phyloP scores from a whole-genome alignment of 2,329 filamentous ascomycete species.

The Epichloe hybrida region DNA sequence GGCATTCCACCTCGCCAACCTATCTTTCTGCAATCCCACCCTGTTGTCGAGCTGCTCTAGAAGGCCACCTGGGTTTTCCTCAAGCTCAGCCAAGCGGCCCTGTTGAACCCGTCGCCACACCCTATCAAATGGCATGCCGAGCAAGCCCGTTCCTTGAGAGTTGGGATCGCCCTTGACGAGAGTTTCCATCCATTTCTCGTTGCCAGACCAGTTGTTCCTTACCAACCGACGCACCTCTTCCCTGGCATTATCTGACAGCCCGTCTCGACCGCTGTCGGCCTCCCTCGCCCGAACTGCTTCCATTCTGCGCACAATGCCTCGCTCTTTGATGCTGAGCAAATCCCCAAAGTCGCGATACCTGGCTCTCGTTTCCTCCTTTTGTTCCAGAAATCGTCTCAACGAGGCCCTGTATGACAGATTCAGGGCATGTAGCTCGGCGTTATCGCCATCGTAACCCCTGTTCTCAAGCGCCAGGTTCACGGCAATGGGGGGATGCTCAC shows the following conservation, averaged over 20 bases:
- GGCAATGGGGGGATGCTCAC: conserved; percentile 33
- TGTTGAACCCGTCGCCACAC: conserved; percentile 57
- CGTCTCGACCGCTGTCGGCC: conserved; percentile 12
- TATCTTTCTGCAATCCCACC: conserved; percentile 50
- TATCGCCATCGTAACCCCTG: conserved; percentile 41
- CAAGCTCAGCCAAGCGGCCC: conserved; percentile 42
- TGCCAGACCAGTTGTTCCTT: conserved; percentile 65
- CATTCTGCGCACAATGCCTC: conserved; percentile 39
- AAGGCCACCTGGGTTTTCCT: conserved; percentile 37
- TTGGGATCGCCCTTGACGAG: conserved; percentile 53
- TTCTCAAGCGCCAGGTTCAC: conserved; percentile 45
- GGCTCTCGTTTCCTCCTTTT: conserved; percentile 44
- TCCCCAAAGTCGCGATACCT: conserved; percentile 51
- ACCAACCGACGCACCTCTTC: conserved; percentile 45
- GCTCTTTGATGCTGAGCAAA: conserved; percentile 49
- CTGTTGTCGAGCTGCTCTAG: conserved; percentile 59
- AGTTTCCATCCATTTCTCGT: conserved; percentile 58
- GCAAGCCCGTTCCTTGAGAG: conserved; percentile 43
- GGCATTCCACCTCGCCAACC: conserved; percentile 61
- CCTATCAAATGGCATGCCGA: conserved; percentile 53
- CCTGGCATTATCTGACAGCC: conserved; percentile 28
- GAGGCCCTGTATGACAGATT: conserved; percentile 61
- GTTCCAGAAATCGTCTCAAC: conserved; percentile 42
- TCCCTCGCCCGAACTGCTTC: conserved; percentile 28
- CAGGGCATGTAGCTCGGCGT: conserved; percentile 46